Conservation (phyloP, 805 yeast genomes). For the Yarrowia sp. region DNA sequence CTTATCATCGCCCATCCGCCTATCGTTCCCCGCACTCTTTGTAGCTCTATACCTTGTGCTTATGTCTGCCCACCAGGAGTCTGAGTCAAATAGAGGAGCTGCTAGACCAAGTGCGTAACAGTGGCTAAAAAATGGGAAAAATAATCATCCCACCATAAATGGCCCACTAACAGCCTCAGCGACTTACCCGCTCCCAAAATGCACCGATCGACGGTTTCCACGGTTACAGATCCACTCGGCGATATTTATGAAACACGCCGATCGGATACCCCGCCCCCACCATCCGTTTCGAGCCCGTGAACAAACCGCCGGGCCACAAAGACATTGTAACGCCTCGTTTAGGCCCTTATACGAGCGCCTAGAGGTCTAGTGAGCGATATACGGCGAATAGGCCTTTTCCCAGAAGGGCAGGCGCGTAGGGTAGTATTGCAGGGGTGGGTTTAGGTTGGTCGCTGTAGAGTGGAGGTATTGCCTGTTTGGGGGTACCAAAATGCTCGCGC, state of each 20-base stretch:
- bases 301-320: background rate
- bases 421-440: conserved; percentile 10
- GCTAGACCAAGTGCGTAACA: too few relatives aligned
- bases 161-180: background rate
- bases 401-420: background rate
- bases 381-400: conserved; percentile 1
- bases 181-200: background rate
- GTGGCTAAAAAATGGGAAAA: too few relatives aligned
- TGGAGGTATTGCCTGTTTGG: background rate
- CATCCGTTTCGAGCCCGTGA: background rate
- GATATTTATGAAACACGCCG: background rate
- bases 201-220: background rate
- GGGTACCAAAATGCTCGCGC: too few relatives aligned
- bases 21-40: conserved; percentile 15
- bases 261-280: conserved; percentile 13
- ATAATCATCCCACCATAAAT: too few relatives aligned
- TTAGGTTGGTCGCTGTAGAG: background rate
- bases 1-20: conserved; percentile 6
- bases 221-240: background rate
- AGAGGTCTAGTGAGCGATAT: background rate
- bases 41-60: background rate
- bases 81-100: too few relatives aligned
- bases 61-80: too few relatives aligned
- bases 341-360: background rate
- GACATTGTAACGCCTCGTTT: background rate